Percentiles rank a stretch among this genome's conserved stretches.
Evolutionary conservation across 805 yeast genomes (phyloP).

Genomic region (Lipomyces lipofer): DNA sequence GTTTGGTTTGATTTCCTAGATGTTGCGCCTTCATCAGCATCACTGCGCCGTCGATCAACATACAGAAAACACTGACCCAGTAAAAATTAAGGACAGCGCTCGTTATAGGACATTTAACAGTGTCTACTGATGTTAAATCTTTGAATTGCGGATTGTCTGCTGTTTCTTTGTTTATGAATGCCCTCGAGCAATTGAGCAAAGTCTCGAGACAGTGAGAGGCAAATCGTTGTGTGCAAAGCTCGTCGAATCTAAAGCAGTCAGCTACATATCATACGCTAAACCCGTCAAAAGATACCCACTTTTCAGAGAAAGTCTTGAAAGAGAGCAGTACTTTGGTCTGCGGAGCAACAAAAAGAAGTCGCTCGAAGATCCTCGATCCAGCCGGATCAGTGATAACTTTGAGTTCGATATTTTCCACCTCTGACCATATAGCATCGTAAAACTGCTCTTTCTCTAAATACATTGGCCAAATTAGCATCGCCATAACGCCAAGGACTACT

Average conservation of each 20-base stretch:
- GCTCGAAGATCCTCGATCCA: conserved; percentile 88
- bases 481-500: no score
- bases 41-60: no score
- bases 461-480: no score
- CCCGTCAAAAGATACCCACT: conserved; percentile 34
- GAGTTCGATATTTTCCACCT: conserved; percentile 83
- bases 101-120: conserved; percentile 9
- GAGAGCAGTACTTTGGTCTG: conserved; percentile 63
- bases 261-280: not conserved
- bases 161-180: conserved; percentile 8
- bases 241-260: conserved; percentile 48
- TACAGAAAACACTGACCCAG: not conserved
- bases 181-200: conserved; percentile 47
- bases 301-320: conserved; percentile 68
- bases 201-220: conserved; percentile 94
- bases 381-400: conserved; percentile 92
- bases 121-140: not conserved
- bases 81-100: conserved; percentile 6
- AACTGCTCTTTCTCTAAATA: conserved; percentile 70
- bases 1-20: conserved; percentile 59
- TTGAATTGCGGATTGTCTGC: not conserved
- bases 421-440: conserved; percentile 76
- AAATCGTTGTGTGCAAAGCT: conserved; percentile 80
- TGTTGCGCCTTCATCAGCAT: no score
- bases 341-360: conserved; percentile 68